Percentiles rank a stretch among this genome's conserved stretches.
These are phyloP conservation scores for Schizosaccharomyces octosporus DNA, from an alignment of 805 yeast genomes.

Conservation along the genomic window DNA sequence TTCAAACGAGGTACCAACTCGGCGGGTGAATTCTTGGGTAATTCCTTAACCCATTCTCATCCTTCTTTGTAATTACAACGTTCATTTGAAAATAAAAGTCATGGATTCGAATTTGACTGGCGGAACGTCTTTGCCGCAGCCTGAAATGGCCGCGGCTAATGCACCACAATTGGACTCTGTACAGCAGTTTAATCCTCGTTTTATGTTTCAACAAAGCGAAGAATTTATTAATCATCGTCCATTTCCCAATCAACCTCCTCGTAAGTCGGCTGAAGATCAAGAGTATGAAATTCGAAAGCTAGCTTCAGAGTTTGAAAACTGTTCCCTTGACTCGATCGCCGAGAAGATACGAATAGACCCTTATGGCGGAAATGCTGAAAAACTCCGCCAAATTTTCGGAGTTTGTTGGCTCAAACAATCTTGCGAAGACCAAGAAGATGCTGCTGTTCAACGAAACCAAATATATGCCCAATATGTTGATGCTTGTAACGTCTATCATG, in stretches of 20 bases:
- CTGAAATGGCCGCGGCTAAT: neutral
- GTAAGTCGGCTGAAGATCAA: neutral
- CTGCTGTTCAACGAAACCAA: slow-evolving; percentile 39
- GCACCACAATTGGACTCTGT: neutral
- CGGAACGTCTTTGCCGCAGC: neutral
- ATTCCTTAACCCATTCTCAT: no score
- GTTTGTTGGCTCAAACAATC: slow-evolving; percentile 54
- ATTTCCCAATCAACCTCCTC: neutral
- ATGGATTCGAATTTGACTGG: neutral
- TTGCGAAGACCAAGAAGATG: slow-evolving; percentile 25
- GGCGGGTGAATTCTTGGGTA: no score
- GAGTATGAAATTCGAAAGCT: neutral
- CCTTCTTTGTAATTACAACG: no score
- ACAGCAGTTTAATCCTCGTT: neutral
- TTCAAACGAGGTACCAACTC: no score
- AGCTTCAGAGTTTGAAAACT: neutral
- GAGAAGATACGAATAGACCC: slow-evolving; percentile 9
- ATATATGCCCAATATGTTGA: slow-evolving; percentile 44
- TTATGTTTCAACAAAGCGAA: neutral
- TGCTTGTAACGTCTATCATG: slow-evolving; percentile 26
- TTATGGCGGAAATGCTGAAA: slow-evolving; percentile 11
- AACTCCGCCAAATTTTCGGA: slow-evolving; percentile 41
- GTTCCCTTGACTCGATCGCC: slow-evolving; percentile 9
- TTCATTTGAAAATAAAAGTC: no score
- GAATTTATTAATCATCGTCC: neutral